Conservation (phyloP, 345 rosid species). For the Trapa bicornis region DNA sequence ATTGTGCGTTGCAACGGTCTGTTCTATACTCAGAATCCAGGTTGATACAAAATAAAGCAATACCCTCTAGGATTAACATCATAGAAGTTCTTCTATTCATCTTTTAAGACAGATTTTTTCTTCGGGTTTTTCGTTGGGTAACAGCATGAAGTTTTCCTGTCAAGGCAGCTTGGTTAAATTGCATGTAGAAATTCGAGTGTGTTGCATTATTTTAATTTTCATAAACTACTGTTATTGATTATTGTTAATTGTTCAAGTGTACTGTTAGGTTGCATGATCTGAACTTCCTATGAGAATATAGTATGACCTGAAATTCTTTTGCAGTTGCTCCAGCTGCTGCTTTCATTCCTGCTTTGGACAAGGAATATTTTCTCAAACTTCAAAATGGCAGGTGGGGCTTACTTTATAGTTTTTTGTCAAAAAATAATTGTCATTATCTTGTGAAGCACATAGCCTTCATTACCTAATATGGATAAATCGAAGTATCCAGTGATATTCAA, state of each 20-base stretch:
- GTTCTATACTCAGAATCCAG: constrained; percentile 59
- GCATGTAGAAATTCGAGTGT: background rate
- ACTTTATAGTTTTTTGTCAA: background rate
- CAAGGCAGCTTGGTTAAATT: background rate
- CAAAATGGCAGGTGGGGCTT: constrained; percentile 80
- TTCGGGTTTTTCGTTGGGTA: background rate
- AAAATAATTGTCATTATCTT: background rate
- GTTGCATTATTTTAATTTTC: background rate
- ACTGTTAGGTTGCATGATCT: background rate
- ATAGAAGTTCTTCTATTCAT: constrained; percentile 6
- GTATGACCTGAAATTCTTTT: constrained; percentile 15
- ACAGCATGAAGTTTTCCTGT: background rate
- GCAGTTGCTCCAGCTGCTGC: constrained; percentile 57
- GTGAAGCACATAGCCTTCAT: background rate
- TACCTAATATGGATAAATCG: background rate
- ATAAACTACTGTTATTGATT: background rate
- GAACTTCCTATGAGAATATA: background rate
- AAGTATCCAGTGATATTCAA: constrained; percentile 62
- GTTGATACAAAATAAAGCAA: constrained; percentile 13
- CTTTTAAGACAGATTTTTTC: background rate
- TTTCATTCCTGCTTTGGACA: constrained; percentile 44
- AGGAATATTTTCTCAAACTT: constrained; percentile 67
- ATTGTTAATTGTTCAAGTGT: background rate
- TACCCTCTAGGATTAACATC: constrained; percentile 15
- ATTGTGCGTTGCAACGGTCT: constrained; percentile 79